Evolutionary conservation across 148 eudicot species (phyloP).

Genomic region (Amaranthus cruentus): DNA sequence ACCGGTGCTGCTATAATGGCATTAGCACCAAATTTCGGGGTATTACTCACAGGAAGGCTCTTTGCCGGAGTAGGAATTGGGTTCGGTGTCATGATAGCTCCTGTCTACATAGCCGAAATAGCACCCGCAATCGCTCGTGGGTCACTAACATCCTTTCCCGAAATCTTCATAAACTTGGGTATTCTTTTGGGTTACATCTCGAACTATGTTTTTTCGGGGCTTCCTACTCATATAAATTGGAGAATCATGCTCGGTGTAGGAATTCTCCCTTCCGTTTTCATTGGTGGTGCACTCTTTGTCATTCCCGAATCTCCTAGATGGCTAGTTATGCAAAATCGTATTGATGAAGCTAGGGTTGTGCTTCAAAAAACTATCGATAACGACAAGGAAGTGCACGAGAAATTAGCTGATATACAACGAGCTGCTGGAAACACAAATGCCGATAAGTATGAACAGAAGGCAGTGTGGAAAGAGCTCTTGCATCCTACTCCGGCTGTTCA

Average conservation of each 20-base stretch:
- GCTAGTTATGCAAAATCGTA: slow-evolving; percentile 71
- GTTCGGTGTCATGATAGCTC: slow-evolving; percentile 79
- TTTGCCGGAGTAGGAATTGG: slow-evolving; percentile 84
- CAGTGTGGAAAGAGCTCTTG: slow-evolving; percentile 66
- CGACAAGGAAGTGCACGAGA: slow-evolving; percentile 63
- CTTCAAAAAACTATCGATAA: slow-evolving; percentile 50
- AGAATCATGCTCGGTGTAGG: slow-evolving; percentile 88
- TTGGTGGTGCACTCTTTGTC: slow-evolving; percentile 57
- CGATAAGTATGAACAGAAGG: slow-evolving; percentile 41
- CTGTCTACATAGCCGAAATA: slow-evolving; percentile 84
- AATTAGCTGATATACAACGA: slow-evolving; percentile 58
- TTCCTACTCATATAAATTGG: slow-evolving; percentile 65
- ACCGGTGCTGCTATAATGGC: slow-evolving; percentile 74
- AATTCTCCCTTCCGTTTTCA: slow-evolving; percentile 65
- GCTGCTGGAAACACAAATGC: slow-evolving; percentile 40
- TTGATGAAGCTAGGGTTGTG: slow-evolving; percentile 68
- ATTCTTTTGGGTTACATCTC: slow-evolving; percentile 84
- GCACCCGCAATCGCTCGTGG: slow-evolving; percentile 74
- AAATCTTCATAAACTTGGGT: slow-evolving; percentile 75
- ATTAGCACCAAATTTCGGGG: slow-evolving; percentile 53
- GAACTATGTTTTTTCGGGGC: slow-evolving; percentile 67
- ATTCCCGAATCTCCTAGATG: slow-evolving; percentile 96
- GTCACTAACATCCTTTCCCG: slow-evolving; percentile 84
- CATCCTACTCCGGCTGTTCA: slow-evolving; percentile 57
- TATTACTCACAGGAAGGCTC: slow-evolving; percentile 64